These are phyloP conservation scores for Hyphopichia fennica DNA, from an alignment of 1,139 yeast species.

Conservation along the genomic window DNA sequence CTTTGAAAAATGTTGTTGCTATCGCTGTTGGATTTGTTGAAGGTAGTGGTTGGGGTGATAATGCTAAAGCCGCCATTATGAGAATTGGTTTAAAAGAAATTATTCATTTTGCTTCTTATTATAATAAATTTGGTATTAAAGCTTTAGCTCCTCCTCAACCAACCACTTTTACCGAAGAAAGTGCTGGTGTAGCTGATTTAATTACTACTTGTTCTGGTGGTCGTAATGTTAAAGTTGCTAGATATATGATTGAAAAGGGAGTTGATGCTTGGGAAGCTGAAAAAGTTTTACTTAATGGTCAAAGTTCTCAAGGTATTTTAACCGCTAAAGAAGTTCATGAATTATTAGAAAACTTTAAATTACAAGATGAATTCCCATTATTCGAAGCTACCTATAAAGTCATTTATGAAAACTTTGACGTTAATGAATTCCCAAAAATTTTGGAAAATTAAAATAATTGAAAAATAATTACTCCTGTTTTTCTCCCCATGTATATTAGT, in stretches of 20 bases:
- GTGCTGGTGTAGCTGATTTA: constrained; percentile 54
- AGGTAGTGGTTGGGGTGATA: constrained; percentile 54
- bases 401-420: constrained; percentile 41
- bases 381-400: constrained; percentile 51
- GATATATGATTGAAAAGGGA: constrained; percentile 49
- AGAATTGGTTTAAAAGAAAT: constrained; percentile 47
- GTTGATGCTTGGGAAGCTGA: constrained; percentile 45
- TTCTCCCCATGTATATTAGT: constrained; percentile 1
- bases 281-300: constrained; percentile 47
- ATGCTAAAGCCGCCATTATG: constrained; percentile 52
- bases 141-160: constrained; percentile 42
- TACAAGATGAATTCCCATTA: constrained; percentile 41
- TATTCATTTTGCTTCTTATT: constrained; percentile 44
- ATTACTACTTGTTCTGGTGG: constrained; percentile 53
- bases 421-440: constrained; percentile 43
- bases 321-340: constrained; percentile 52
- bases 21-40: constrained; percentile 51
- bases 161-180: constrained; percentile 44
- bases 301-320: constrained; percentile 50
- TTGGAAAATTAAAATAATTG: constrained; percentile 21
- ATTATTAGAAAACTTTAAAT: constrained; percentile 34
- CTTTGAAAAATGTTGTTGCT: constrained; percentile 49
- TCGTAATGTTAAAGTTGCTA: constrained; percentile 49
- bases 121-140: constrained; percentile 64
- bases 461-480: not conserved